A percentile compares a stretch with the other conserved stretches of the same genome.
These are phyloP conservation scores for Isabelozyma gotoi DNA, from an alignment of 805 yeast species.

Conservation along the genomic window DNA sequence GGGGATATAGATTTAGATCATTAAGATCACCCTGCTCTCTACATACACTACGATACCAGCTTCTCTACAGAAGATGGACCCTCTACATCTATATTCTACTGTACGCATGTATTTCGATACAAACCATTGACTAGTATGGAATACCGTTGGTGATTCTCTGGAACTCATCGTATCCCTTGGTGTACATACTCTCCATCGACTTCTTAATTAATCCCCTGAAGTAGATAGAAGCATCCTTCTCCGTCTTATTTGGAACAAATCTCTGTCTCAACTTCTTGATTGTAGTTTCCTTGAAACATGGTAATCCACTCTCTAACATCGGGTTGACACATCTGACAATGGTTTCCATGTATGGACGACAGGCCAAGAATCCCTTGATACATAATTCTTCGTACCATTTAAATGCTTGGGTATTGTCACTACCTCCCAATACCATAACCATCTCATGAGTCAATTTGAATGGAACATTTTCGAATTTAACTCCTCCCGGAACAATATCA, in stretches of 20 bases:
- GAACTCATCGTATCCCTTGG: constrained; percentile 96
- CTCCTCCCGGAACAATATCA: constrained; percentile 99
- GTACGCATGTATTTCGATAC: no score
- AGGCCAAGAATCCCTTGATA: constrained; percentile 85
- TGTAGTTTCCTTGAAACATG: constrained; percentile 90
- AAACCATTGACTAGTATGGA: constrained; percentile 82
- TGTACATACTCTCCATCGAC: constrained; percentile 83
- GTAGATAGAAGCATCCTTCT: constrained; percentile 78
- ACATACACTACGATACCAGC: no score
- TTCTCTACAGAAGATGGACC: no score
- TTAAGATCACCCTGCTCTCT: no score
- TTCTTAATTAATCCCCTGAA: constrained; percentile 76
- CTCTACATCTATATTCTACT: no score
- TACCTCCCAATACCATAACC: constrained; percentile 96
- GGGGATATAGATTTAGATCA: no score
- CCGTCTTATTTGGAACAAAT: constrained; percentile 78
- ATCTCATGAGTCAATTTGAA: constrained; percentile 95
- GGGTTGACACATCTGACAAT: constrained; percentile 85
- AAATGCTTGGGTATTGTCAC: constrained; percentile 78
- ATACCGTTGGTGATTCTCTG: constrained; percentile 96
- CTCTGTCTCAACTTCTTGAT: constrained; percentile 74
- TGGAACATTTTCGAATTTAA: constrained; percentile 96
- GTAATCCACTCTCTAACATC: constrained; percentile 93
- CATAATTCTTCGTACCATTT: constrained; percentile 94
- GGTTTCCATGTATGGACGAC: constrained; percentile 83